Conservation (phyloP, 805 yeast species). For the Groenewaldozyma salmanticensis region DNA sequence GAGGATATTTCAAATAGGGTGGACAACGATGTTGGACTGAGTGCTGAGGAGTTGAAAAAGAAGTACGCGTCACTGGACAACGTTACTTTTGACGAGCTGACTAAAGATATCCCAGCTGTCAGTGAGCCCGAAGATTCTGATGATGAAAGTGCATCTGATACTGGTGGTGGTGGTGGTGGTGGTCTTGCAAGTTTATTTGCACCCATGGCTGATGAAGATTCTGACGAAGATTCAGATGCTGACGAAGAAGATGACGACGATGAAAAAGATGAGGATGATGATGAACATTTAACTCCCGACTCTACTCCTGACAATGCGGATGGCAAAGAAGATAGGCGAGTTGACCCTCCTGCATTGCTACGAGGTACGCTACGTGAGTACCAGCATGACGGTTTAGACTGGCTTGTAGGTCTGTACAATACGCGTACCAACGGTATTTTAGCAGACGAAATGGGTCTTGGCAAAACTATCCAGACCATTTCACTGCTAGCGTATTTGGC, state of each 20-base stretch:
- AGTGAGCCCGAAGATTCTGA: slow-evolving; percentile 21
- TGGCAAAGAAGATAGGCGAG: background rate
- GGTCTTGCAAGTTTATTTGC: slow-evolving; percentile 32
- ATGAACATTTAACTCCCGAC: slow-evolving; percentile 13
- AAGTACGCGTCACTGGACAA: slow-evolving; percentile 43
- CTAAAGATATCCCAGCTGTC: too few relatives aligned
- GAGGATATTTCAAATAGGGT: slow-evolving; percentile 41
- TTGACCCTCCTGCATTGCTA: slow-evolving; percentile 47
- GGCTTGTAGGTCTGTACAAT: slow-evolving; percentile 91
- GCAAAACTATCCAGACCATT: slow-evolving; percentile 91
- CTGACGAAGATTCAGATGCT: slow-evolving; percentile 25
- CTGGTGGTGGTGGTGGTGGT: slow-evolving; percentile 33
- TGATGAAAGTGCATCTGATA: slow-evolving; percentile 11
- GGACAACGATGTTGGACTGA: slow-evolving; percentile 15
- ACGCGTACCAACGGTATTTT: slow-evolving; percentile 91
- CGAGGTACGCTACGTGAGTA: slow-evolving; percentile 81
- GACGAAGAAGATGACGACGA: slow-evolving; percentile 17
- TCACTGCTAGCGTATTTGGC: slow-evolving; percentile 80
- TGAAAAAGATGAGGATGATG: slow-evolving; percentile 4
- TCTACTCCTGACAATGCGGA: background rate
- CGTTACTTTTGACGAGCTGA: slow-evolving; percentile 1
- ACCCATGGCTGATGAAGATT: slow-evolving; percentile 26
- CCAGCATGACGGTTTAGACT: slow-evolving; percentile 92
- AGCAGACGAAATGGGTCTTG: slow-evolving; percentile 99
- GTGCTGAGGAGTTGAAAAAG: slow-evolving; percentile 41